Percentiles rank a stretch among this genome's conserved stretches.
Conservation (phyloP, 306 rosid genomes). For the Glycyrrhiza uralensis region DNA sequence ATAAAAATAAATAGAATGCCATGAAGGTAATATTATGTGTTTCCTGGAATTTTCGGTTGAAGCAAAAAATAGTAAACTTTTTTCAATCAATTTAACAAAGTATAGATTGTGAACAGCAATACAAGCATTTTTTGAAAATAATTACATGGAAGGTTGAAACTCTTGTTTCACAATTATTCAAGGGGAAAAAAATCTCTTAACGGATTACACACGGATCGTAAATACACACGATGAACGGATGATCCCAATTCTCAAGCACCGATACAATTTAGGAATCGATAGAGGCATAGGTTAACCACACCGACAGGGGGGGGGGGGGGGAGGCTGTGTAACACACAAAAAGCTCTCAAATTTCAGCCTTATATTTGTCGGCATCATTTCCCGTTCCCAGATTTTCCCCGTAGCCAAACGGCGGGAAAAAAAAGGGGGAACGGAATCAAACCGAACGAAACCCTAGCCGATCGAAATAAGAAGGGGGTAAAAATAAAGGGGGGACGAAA, state of each 20-base stretch:
- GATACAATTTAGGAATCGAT: background rate
- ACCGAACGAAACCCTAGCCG: slow-evolving; percentile 22
- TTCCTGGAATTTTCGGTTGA: background rate
- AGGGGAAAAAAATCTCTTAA: background rate
- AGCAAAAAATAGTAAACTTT: background rate
- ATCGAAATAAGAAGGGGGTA: background rate
- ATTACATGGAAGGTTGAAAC: background rate
- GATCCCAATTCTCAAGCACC: background rate
- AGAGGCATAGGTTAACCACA: background rate
- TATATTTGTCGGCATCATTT: background rate
- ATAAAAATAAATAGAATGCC: background rate
- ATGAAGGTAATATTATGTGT: background rate
- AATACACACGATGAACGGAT: background rate
- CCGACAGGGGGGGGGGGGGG: background rate
- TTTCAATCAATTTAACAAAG: background rate
- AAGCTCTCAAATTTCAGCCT: background rate
- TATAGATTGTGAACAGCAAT: background rate
- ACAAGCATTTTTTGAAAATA: background rate
- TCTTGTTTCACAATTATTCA: background rate
- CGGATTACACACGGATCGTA: background rate
- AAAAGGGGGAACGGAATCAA: background rate
- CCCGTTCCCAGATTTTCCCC: background rate
- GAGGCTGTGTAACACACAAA: background rate
- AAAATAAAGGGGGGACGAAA: background rate
- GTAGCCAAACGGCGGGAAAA: background rate